phyloP scores from a whole-genome alignment of 2,329 filamentous ascomycete species.

The Hypoxylon sp. region DNA sequence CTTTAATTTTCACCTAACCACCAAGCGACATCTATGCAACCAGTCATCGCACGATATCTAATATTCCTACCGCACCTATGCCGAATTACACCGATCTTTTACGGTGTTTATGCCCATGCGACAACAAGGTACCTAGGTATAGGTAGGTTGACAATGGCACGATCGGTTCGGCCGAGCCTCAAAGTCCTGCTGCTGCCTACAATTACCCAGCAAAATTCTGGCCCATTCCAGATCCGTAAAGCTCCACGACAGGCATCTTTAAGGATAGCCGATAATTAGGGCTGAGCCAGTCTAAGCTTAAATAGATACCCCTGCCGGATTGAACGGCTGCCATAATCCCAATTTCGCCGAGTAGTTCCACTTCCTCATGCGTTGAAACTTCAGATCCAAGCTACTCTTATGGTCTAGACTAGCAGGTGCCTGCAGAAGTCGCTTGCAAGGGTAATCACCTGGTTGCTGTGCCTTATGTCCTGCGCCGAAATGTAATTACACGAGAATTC shows the following conservation, averaged over 20 bases:
- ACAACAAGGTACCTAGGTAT: background rate
- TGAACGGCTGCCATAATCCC: constrained; percentile 18
- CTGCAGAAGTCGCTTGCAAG: constrained; percentile 2
- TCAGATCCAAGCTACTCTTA: constrained; percentile 19
- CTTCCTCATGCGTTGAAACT: constrained; percentile 25
- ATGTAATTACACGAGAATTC: constrained; percentile 9
- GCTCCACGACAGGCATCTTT: constrained; percentile 29
- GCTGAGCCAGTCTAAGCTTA: constrained; percentile 13
- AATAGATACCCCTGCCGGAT: constrained; percentile 9
- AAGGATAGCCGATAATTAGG: constrained; percentile 30
- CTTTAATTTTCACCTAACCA: too few relatives aligned
- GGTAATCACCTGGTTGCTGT: constrained; percentile 8
- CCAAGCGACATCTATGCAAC: too few relatives aligned
- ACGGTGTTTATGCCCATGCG: background rate
- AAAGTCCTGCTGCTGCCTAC: constrained; percentile 32
- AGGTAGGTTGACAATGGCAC: constrained; percentile 1
- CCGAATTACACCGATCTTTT: too few relatives aligned
- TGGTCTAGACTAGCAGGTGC: constrained; percentile 36
- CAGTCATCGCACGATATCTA: too few relatives aligned
- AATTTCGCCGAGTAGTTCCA: constrained; percentile 36
- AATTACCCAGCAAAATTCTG: constrained; percentile 12
- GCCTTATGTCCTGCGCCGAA: constrained; percentile 13
- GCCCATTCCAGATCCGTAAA: constrained; percentile 24
- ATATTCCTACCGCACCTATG: too few relatives aligned
- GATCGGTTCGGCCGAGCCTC: constrained; percentile 20